Percentiles rank a stretch among this genome's conserved stretches.
phyloP scores from a whole-genome alignment of 2,329 filamentous ascomycete species.

The Verticillium dahliae region DNA sequence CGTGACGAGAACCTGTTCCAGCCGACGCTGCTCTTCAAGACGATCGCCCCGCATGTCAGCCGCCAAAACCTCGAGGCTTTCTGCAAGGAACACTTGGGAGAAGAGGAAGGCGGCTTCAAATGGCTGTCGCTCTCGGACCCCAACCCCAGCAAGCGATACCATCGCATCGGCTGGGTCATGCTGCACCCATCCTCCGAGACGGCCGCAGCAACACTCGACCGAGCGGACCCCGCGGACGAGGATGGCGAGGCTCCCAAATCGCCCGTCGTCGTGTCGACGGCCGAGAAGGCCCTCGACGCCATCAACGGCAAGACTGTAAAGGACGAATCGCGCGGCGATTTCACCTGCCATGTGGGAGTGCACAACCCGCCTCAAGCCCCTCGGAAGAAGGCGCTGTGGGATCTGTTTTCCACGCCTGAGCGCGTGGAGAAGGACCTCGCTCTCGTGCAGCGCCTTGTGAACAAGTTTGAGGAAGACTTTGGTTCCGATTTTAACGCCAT shows the following conservation, averaged over 20 bases:
- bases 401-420: slow-evolving; percentile 90
- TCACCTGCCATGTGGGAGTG: slow-evolving; percentile 94
- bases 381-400: slow-evolving; percentile 93
- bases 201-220: slow-evolving; percentile 48
- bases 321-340: slow-evolving; percentile 88
- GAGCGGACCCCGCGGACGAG: slow-evolving; percentile 67
- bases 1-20: slow-evolving; percentile 83
- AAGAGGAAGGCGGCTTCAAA: slow-evolving; percentile 86
- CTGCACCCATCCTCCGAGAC: slow-evolving; percentile 73
- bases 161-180: slow-evolving; percentile 98
- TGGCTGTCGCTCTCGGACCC: slow-evolving; percentile 95
- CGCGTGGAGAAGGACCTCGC: slow-evolving; percentile 85
- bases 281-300: slow-evolving; percentile 89
- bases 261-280: slow-evolving; percentile 47
- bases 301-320: slow-evolving; percentile 97
- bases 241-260: slow-evolving; percentile 53
- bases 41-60: slow-evolving; percentile 91
- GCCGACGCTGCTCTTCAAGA: slow-evolving; percentile 95
- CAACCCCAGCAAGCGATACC: slow-evolving; percentile 93
- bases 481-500: slow-evolving; percentile 71
- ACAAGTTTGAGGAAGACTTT: slow-evolving; percentile 79
- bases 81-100: slow-evolving; percentile 88
- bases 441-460: slow-evolving; percentile 73
- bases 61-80: slow-evolving; percentile 89
- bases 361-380: slow-evolving; percentile 83